Base-by-base conservation (phyloP, 139 green algal genomes). In the Microglena sp. region DNA sequence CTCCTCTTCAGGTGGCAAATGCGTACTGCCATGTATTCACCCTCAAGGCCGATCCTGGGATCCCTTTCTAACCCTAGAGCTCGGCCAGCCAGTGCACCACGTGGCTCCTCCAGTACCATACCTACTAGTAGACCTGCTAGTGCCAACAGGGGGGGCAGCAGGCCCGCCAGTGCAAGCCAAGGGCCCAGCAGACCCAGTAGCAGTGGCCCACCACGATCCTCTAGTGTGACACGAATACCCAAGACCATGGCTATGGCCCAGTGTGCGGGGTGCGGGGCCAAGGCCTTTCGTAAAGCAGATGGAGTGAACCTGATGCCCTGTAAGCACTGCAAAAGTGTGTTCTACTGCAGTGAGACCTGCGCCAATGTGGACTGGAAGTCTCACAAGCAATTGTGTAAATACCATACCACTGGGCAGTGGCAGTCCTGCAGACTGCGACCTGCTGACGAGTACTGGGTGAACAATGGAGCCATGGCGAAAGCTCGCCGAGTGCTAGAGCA, bases 331-430 rank as follows among this genome's bases (percentile, higher is more conserved):
- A 18, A 7, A 24, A 45, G 58, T 40, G 43, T 36, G 61, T 68
- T 31, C 32, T 68, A 68, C 24, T 68, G 61, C 61, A 44, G 8
- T 22, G 21, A 68, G 6, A 68, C 61, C 4, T 68, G 61, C 44
- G 32, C 27, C 8, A 57, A 68, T n/a, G 36, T 57, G 18, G 61
- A 68, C 36, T 68, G 24, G 7, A 40, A 57, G 4, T 54, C 34
- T 21, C 61, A 68, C 40, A 68, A 68, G 27, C 18, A 36, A 26
- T 30, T 68, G 36, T 68, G 61, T 43, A 68, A 68, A 43, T 58
- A 58, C 43, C 15, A 56, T 27, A 31, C n/a, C 7, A 18, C 5
- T 6, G 61, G 61, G 5, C 5, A 34, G 11, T 40, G 43, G 43
- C 18, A 32, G 26, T 21, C 61, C 24, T 30, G n/a, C 36, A 43